phyloP scores from a whole-genome alignment of 441 rosid species.

The Gossypium gossypioides region DNA sequence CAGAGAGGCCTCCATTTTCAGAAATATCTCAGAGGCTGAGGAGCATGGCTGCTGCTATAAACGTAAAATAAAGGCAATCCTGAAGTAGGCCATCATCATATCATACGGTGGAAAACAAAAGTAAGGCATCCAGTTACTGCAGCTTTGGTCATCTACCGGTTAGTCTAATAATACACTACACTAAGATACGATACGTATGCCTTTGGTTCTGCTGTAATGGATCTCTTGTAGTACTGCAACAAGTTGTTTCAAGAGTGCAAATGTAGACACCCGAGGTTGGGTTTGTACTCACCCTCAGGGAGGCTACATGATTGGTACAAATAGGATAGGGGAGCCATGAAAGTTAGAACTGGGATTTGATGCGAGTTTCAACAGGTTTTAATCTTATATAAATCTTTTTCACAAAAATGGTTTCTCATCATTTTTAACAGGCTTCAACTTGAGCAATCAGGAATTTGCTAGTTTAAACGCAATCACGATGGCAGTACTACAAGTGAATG shows the following conservation, averaged over 20 bases:
- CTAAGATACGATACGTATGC: background rate
- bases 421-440: background rate
- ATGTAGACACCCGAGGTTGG: background rate
- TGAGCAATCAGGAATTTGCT: slow-evolving; percentile 18
- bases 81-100: slow-evolving; percentile 1
- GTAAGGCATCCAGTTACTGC: slow-evolving; percentile 2
- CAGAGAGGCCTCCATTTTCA: slow-evolving; percentile 75
- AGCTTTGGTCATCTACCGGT: slow-evolving; percentile 17
- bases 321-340: slow-evolving; percentile 4
- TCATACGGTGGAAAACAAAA: slow-evolving; percentile 5
- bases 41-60: slow-evolving; percentile 86
- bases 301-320: slow-evolving; percentile 1
- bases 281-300: slow-evolving; percentile 13
- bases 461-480: slow-evolving; percentile 11
- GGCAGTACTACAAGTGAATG: slow-evolving; percentile 11
- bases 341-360: slow-evolving; percentile 14
- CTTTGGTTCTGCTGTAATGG: slow-evolving; percentile 14
- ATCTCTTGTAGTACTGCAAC: slow-evolving; percentile 18
- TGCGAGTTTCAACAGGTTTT: slow-evolving; percentile 19
- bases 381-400: background rate
- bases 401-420: background rate
- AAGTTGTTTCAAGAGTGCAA: slow-evolving; percentile 16
- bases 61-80: slow-evolving; percentile 43
- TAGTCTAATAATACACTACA: slow-evolving; percentile 23
- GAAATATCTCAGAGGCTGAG: slow-evolving; percentile 76